These are phyloP conservation scores for Colletotrichum graminicola DNA, from an alignment of 2,329 filamentous ascomycete species.

Conservation along the genomic window DNA sequence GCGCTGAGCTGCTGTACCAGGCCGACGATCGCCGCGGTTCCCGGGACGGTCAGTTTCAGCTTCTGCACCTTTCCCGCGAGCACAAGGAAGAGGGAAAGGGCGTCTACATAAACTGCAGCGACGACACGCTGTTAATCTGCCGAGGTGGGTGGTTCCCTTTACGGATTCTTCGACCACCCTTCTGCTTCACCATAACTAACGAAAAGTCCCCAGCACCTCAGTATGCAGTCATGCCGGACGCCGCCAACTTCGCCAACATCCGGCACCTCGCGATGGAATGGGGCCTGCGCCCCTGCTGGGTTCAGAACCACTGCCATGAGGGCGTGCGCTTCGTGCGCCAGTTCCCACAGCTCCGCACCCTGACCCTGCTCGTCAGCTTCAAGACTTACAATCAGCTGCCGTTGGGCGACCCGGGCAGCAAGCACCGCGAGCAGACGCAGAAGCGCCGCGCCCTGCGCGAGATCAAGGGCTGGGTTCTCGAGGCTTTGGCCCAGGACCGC, in stretches of 20 bases:
- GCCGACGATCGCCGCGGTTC: not conserved
- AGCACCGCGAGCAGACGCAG: constrained; percentile 19
- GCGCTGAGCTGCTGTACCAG: constrained; percentile 11
- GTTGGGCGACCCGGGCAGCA: constrained; percentile 4
- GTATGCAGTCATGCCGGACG: not conserved
- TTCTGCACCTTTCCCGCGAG: not conserved
- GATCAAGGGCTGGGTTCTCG: constrained; percentile 22
- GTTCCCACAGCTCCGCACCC: constrained; percentile 20
- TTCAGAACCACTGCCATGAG: not conserved
- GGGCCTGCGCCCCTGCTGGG: constrained; percentile 37
- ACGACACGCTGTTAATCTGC: constrained; percentile 27
- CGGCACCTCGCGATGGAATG: constrained; percentile 39
- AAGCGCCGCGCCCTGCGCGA: constrained; percentile 8
- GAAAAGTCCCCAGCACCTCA: not conserved
- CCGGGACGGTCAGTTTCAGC: constrained; percentile 4
- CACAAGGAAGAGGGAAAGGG: not conserved
- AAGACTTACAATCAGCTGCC: not conserved
- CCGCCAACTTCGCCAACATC: constrained; percentile 19
- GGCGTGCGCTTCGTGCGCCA: constrained; percentile 22
- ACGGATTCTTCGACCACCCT: not conserved
- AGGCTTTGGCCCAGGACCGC: not conserved
- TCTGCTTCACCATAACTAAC: not conserved
- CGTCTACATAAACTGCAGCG: constrained; percentile 16
- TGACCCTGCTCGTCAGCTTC: constrained; percentile 35
- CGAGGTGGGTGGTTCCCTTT: constrained; percentile 15